Base-by-base conservation (phyloP, 2,329 filamentous ascomycete species). In the Triangularia verruculosa region DNA sequence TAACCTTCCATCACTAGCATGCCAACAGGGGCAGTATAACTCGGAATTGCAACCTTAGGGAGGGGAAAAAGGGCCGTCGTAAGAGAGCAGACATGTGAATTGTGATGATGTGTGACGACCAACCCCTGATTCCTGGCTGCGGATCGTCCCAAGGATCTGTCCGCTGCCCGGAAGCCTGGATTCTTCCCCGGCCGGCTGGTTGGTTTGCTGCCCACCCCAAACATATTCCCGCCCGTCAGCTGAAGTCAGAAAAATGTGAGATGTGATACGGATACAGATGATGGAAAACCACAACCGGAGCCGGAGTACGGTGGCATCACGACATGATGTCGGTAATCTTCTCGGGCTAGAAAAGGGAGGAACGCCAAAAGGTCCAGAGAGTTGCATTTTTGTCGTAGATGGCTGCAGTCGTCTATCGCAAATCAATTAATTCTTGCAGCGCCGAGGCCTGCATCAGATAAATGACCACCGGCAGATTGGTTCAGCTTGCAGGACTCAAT, bases 151-250 rank as follows among this genome's bases (percentile, higher is more conserved):
- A 47, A 20, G n/a, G 39, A 47, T 47, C 39, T 47, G 39, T 47
- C 39, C 39, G 39, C 34, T n/a, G n/a, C n/a, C 39, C 39, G 39
- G 39, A 17, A 47, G 6, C 7, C 34, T 39, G 34, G 34, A 22
- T 6, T 24, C 22, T 52, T 59, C 57, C 34, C 57, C 57, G 57
- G 24, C 27, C 27, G 54, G n/a, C 13, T 47, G 56, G 56, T 58
- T 34, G 28, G 56, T 20, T 47, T n/a, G n/a, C n/a, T n/a, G n/a
- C n/a, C n/a, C n/a, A 12, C 30, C 13, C n/a, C n/a, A 43, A 43
- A 43, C 34, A 43, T 43, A 43, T 34, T 32, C 30, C 39, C n/a
- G 39, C 32, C 30, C 17, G 30, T 58, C 56, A 58, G 30, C 56
- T 58, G 56, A 58, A 47, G 22, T 43, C 15, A 43, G 30, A 39